Evolutionary conservation across 495 filamentous ascomycete genomes (phyloP).

Genomic region (Trichocladium antarcticum): DNA sequence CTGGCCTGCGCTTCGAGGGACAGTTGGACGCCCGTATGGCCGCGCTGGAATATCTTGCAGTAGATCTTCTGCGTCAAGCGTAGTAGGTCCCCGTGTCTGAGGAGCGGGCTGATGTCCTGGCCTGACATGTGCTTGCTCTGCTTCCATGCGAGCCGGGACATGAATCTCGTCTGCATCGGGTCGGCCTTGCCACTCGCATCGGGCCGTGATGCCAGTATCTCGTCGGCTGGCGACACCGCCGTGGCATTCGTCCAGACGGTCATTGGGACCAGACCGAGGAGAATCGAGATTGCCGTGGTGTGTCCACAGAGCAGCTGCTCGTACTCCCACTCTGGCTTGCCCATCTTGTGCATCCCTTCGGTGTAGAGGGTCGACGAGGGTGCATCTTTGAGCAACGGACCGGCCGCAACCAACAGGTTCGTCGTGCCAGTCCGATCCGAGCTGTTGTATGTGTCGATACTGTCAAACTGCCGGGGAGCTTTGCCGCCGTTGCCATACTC

Average conservation of each 20-base stretch:
- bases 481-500: conserved; percentile 28
- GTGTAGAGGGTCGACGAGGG: conserved; percentile 39
- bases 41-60: conserved; percentile 14
- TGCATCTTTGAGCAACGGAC: conserved; percentile 33
- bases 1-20: background rate
- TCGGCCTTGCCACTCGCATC: background rate
- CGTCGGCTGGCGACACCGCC: conserved; percentile 24
- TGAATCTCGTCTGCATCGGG: conserved; percentile 4
- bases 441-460: conserved; percentile 50
- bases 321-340: conserved; percentile 14
- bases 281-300: conserved; percentile 34
- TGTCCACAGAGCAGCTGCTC: conserved; percentile 33
- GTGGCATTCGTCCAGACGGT: conserved; percentile 42
- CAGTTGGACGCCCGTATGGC: background rate
- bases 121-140: conserved; percentile 14
- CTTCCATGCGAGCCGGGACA: conserved; percentile 23
- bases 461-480: conserved; percentile 39
- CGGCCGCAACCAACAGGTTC: conserved; percentile 38
- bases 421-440: conserved; percentile 39
- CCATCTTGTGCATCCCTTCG: conserved; percentile 21
- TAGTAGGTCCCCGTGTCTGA: conserved; percentile 8
- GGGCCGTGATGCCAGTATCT: conserved; percentile 6
- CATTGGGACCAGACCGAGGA: conserved; percentile 39
- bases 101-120: conserved; percentile 2
- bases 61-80: conserved; percentile 13